A percentile compares a stretch with the other conserved stretches of the same genome.
phyloP scores from a whole-genome alignment of 768 basidiomycete genomes.

The Amyloporia xantha region DNA sequence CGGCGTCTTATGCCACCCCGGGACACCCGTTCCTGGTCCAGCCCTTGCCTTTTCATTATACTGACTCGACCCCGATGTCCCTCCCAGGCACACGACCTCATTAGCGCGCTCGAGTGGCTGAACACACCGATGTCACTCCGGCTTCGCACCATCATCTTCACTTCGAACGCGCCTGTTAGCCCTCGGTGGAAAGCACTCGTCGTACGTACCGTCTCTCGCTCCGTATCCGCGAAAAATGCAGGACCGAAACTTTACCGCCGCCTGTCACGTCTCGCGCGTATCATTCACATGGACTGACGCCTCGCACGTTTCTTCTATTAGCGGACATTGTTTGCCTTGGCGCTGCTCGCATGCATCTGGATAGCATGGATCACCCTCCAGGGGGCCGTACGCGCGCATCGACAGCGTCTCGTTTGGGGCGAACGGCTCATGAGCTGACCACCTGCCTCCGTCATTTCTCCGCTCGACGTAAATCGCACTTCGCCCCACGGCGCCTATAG shows the following conservation, averaged over 20 bases:
- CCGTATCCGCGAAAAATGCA: neutral
- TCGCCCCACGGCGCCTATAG: too few species aligned
- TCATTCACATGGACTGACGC: neutral
- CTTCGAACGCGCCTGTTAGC: slow-evolving; percentile 64
- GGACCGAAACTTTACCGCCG: too few species aligned
- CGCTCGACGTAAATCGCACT: too few species aligned
- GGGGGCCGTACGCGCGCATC: slow-evolving; percentile 68
- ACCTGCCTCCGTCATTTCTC: neutral
- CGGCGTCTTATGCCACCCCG: neutral
- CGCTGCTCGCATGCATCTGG: slow-evolving; percentile 53
- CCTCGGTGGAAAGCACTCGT: slow-evolving; percentile 61
- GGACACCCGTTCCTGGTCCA: neutral
- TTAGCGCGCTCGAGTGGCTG: slow-evolving; percentile 63
- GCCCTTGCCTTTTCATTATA: neutral
- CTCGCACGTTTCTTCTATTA: slow-evolving; percentile 1
- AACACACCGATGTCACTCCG: slow-evolving; percentile 76
- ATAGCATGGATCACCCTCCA: slow-evolving; percentile 52
- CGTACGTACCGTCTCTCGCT: slow-evolving; percentile 28
- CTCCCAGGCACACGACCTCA: slow-evolving; percentile 54
- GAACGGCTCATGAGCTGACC: slow-evolving; percentile 68
- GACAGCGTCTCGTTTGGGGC: slow-evolving; percentile 73
- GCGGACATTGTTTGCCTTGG: slow-evolving; percentile 44
- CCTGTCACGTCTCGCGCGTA: neutral
- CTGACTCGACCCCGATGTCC: neutral
- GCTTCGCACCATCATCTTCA: slow-evolving; percentile 70